Conservation (phyloP, 495 filamentous ascomycete species). For the Trichoderma reesei region DNA sequence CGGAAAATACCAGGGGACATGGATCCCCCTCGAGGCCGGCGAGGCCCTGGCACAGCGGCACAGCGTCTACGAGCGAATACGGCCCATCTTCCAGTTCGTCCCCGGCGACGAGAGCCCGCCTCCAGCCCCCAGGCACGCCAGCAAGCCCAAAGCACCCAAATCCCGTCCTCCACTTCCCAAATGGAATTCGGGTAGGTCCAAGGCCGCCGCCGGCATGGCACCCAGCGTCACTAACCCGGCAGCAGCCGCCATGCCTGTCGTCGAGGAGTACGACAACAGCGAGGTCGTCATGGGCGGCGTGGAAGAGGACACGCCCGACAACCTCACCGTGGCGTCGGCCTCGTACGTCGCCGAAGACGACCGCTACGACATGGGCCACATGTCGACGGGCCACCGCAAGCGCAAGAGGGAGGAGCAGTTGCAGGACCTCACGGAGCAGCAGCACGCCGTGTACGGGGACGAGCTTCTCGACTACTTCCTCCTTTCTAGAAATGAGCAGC, state of each 20-base stretch:
- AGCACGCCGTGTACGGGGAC: slow-evolving; percentile 83
- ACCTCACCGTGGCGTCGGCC: slow-evolving; percentile 65
- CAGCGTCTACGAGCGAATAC: slow-evolving; percentile 68
- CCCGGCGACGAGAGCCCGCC: slow-evolving; percentile 81
- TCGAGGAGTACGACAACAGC: slow-evolving; percentile 38
- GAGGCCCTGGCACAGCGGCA: slow-evolving; percentile 75
- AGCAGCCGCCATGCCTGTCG: slow-evolving; percentile 18
- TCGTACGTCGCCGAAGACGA: slow-evolving; percentile 79
- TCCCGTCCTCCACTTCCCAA: slow-evolving; percentile 44
- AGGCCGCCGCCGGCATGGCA: slow-evolving; percentile 9
- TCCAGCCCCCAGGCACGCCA: slow-evolving; percentile 85
- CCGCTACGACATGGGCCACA: slow-evolving; percentile 55
- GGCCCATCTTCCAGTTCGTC: slow-evolving; percentile 80
- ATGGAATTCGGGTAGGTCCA: slow-evolving; percentile 34
- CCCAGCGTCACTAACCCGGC: slow-evolving; percentile 15
- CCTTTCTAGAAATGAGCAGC: slow-evolving; percentile 58
- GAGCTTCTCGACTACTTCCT: slow-evolving; percentile 93
- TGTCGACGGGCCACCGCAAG: slow-evolving; percentile 61
- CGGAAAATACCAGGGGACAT: slow-evolving; percentile 98
- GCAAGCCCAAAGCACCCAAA: slow-evolving; percentile 60
- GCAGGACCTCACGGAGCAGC: slow-evolving; percentile 61
- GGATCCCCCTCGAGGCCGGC: slow-evolving; percentile 83
- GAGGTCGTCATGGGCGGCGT: slow-evolving; percentile 45
- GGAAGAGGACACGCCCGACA: slow-evolving; percentile 75
- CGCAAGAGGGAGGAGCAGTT: slow-evolving; percentile 62